Evolutionary conservation across 331 rosid genomes (phyloP).

Genomic region (Rosa hybrid): DNA sequence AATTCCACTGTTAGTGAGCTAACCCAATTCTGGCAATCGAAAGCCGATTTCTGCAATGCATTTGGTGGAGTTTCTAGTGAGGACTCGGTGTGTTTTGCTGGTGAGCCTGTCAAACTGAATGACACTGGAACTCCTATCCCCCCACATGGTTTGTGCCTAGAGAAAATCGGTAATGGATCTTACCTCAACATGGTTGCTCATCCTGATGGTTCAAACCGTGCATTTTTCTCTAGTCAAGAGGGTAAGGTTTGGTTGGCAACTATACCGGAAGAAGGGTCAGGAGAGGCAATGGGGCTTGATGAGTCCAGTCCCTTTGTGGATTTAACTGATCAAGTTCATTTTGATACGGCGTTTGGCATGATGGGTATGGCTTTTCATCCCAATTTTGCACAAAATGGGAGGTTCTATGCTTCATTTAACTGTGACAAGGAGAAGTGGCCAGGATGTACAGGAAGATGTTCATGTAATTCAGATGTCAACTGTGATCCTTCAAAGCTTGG

Average conservation of each 20-base stretch:
- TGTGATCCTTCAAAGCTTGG: constrained; percentile 86
- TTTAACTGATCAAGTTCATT: constrained; percentile 72
- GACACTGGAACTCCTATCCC: constrained; percentile 40
- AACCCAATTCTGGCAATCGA: constrained; percentile 68
- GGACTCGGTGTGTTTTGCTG: constrained; percentile 71
- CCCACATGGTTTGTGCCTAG: constrained; percentile 81
- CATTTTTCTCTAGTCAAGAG: constrained; percentile 72
- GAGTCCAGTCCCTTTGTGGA: constrained; percentile 78
- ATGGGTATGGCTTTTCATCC: constrained; percentile 97
- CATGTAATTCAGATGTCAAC: constrained; percentile 81
- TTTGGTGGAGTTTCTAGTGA: constrained; percentile 68
- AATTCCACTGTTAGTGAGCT: constrained; percentile 51
- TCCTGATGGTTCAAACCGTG: constrained; percentile 87
- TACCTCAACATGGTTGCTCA: constrained; percentile 88
- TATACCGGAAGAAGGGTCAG: constrained; percentile 69
- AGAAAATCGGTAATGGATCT: constrained; percentile 85
- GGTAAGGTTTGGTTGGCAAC: constrained; percentile 87
- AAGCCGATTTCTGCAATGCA: constrained; percentile 74
- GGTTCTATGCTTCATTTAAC: constrained; percentile 87
- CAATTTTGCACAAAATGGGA: constrained; percentile 64
- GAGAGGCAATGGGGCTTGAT: constrained; percentile 56
- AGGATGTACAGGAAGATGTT: constrained; percentile 80
- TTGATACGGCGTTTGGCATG: constrained; percentile 74
- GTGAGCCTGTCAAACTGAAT: constrained; percentile 61
- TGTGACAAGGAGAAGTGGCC: constrained; percentile 83